These are phyloP conservation scores for Laetiporus sulphureus DNA, from an alignment of 1,284 basidiomycete species.

Conservation along the genomic window DNA sequence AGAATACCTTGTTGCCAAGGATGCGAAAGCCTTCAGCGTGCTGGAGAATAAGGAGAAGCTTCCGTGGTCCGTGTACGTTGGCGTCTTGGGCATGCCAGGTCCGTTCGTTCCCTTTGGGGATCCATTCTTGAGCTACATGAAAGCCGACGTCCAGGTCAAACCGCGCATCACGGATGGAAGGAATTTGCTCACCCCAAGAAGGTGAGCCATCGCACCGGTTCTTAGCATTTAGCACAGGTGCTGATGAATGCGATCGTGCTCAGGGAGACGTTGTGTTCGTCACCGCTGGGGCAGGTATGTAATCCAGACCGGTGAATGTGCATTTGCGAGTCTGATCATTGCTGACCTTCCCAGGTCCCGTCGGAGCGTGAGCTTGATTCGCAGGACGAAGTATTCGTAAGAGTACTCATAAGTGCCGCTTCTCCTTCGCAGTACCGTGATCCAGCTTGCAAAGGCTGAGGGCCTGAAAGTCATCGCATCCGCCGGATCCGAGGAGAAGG, in stretches of 20 bases:
- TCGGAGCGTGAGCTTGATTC: constrained; percentile 1
- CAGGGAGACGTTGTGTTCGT: constrained; percentile 22
- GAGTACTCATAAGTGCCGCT: too few species aligned
- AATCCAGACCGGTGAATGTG: too few species aligned
- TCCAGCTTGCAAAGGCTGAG: constrained; percentile 58
- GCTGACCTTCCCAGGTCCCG: background rate
- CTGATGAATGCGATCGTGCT: too few species aligned
- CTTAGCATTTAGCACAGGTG: too few species aligned
- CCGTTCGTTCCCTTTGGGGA: background rate
- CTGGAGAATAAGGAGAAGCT: constrained; percentile 21
- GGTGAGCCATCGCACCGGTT: constrained; percentile 3
- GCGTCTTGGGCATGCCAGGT: constrained; percentile 31
- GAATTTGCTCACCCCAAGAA: constrained; percentile 17
- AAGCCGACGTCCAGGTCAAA: constrained; percentile 13
- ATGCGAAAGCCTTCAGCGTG: constrained; percentile 8
- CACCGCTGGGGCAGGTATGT: constrained; percentile 14
- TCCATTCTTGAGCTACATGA: background rate
- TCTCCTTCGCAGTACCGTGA: constrained; percentile 34
- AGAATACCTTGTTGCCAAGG: constrained; percentile 17
- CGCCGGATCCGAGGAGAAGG: constrained; percentile 67
- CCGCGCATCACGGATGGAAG: constrained; percentile 20
- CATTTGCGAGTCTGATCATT: background rate
- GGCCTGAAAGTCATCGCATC: constrained; percentile 69
- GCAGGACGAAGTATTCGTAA: too few species aligned
- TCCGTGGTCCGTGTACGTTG: constrained; percentile 28